A percentile compares a stretch with the other conserved stretches of the same genome.
phyloP scores from a whole-genome alignment of 352 stramenopile species.

The Thalassiosira allenii region DNA sequence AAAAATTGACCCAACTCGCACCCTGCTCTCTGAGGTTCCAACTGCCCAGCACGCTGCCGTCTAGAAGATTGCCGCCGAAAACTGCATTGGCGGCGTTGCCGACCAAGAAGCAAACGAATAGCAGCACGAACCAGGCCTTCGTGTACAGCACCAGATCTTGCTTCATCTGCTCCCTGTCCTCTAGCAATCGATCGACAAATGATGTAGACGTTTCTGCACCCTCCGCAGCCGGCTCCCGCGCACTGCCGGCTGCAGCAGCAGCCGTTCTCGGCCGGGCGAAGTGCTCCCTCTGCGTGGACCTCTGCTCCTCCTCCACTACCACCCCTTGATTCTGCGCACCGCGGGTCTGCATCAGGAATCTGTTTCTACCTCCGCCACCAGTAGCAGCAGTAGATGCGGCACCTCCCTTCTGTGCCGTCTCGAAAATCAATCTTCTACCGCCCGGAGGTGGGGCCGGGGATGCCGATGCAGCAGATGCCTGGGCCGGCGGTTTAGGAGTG shows the following conservation, averaged over 20 bases:
- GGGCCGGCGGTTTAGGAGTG: conserved; percentile 29
- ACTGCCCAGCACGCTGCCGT: no score
- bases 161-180: no score
- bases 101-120: conserved; percentile 14
- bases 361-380: not conserved
- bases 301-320: no score
- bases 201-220: no score
- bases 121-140: conserved; percentile 19
- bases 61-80: conserved; percentile 1
- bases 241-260: no score
- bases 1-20: not conserved
- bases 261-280: no score
- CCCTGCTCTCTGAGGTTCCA: conserved; percentile 1
- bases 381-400: not conserved
- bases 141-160: conserved; percentile 18
- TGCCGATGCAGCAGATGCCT: not conserved
- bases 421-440: conserved; percentile 42
- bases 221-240: no score
- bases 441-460: conserved; percentile 16
- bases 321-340: no score
- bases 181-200: no score
- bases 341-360: conserved; percentile 26
- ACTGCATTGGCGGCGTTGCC: conserved; percentile 1
- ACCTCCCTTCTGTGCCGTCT: conserved; percentile 21
- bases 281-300: no score